Base-by-base conservation (phyloP, 2,329 filamentous ascomycete genomes). In the Drechslera avenae region DNA sequence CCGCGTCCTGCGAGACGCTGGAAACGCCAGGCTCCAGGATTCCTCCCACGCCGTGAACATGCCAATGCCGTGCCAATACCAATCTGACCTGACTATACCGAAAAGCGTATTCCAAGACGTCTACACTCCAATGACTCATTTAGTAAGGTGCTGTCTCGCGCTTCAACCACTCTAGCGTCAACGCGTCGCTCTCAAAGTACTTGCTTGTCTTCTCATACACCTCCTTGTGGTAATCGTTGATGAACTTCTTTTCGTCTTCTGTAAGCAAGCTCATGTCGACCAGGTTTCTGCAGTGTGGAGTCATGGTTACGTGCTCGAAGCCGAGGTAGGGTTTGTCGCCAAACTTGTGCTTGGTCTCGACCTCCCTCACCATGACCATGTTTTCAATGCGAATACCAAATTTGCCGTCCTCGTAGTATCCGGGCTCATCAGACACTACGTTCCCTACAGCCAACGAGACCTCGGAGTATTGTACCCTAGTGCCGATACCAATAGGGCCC, bases 361-460 rank as follows among this genome's bases (percentile, higher is more conserved):
- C 87, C 71, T 97, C 91, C 60, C 84, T 88, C 23, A 95, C 91
- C 80, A 97, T 88, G 59, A 96, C 85, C 66, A 99, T 86, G 72
- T 99, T 99, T 76, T 99, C 94, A 66, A 97, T 97, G 14, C 94
- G 88, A 61, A 99, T 94, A 14, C 94, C 94, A 68, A 96, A 99
- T 32, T 86, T 86, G 39, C 91, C 93, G 65, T 99, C 94, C 73
- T 97, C 92, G 72, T 99, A 99, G 77, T 92, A 99, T 23, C 94
- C 94, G 1, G 94, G 94, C 74, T 99, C 91, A 66, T 97, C 91
- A 1, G 93, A 97, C 45, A 97, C 85, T 33, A 99, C 93, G 65
- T 99, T 97, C 36, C 94, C 94, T n/a, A 90, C 82, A 0, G 90
- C 85, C 23, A 99, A 81, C 0, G 94, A 83, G 5, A 97, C 92